Evolutionary conservation across 2,329 filamentous ascomycete genomes (phyloP), one percentile per base, ranked within the genome.

Genomic region (Fusarium sp.): DNA sequence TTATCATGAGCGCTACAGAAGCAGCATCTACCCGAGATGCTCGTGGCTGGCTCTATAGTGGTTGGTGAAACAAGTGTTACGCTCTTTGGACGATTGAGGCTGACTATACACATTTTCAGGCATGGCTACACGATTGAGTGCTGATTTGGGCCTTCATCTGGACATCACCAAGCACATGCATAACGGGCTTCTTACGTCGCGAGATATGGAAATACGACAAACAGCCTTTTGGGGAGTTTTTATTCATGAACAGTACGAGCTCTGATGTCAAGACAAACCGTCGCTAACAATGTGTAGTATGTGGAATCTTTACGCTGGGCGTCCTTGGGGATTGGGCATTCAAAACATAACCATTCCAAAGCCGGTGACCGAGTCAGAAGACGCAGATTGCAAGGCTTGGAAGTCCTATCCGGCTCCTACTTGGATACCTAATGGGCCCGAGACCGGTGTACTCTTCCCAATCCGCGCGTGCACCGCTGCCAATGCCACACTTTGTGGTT

Each of bases 11-110:
- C 57, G 73, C 71, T 5, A 69, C 67, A 1, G 76, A 78, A 39
- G 70, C 72, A 11, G 74, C 71, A 4, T 67, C 67, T 3, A 77
- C 75, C 0, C 50, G 75, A 1, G 75, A 78, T 30, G 72, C 76
- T 3, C 70, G 76, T 10, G 75, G 76, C 14, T 78, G 76, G 72
- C 52, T 78, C 5, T 78, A 77, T 23, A 78, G 76, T 34, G 76
- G 76, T 74, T 41, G 18, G 37, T 41, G 18, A n/a, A 41, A n/a
- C 18, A 41, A n/a, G 5, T 11, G 9, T 9, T 41, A 11, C 2
- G 9, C 10, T 41, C n/a, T 3, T 5, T 41, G 10, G 18, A 11
- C 0, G 18, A 41, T 10, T 6, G 43, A 34, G 56, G 45, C 30
- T 8, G 7, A 18, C 11, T 4, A 16, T 37, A 1, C 35, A 25